Evolutionary conservation across 2,329 filamentous ascomycete genomes (phyloP).

Genomic region (Arthrobotrys musiformis): DNA sequence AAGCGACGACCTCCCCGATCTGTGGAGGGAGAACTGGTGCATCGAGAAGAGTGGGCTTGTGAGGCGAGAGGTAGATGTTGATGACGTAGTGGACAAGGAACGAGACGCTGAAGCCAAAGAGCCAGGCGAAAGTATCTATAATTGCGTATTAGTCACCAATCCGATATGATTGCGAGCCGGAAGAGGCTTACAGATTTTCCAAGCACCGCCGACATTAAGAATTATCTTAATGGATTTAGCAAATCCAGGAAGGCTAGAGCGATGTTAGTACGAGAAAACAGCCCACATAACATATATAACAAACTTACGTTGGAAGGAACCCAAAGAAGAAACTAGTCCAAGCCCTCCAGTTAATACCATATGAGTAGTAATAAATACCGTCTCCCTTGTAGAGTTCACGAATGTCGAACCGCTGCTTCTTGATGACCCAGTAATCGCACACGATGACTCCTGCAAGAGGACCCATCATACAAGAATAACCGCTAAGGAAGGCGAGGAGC

Average conservation of each 20-base stretch:
- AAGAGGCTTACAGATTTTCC: constrained; percentile 60
- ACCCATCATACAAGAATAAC: constrained; percentile 62
- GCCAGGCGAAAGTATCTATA: constrained; percentile 64
- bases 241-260: constrained; percentile 62
- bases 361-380: constrained; percentile 63
- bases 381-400: constrained; percentile 64
- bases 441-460: constrained; percentile 64
- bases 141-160: constrained; percentile 34
- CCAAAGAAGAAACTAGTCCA: constrained; percentile 60
- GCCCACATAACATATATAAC: background rate
- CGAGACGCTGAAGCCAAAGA: constrained; percentile 63
- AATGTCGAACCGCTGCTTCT: constrained; percentile 63
- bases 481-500: constrained; percentile 63
- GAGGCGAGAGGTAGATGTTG: constrained; percentile 63
- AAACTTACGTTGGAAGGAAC: constrained; percentile 59
- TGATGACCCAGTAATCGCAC: constrained; percentile 64
- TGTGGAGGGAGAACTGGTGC: constrained; percentile 50
- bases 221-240: constrained; percentile 62
- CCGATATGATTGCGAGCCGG: background rate
- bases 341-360: constrained; percentile 62
- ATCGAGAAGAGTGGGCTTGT: constrained; percentile 33
- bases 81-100: constrained; percentile 63
- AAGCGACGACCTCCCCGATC: constrained; percentile 50
- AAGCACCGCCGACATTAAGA: constrained; percentile 63
- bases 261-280: background rate